phyloP scores from a whole-genome alignment of 805 yeast species.

The Henningerozyma blattae region DNA sequence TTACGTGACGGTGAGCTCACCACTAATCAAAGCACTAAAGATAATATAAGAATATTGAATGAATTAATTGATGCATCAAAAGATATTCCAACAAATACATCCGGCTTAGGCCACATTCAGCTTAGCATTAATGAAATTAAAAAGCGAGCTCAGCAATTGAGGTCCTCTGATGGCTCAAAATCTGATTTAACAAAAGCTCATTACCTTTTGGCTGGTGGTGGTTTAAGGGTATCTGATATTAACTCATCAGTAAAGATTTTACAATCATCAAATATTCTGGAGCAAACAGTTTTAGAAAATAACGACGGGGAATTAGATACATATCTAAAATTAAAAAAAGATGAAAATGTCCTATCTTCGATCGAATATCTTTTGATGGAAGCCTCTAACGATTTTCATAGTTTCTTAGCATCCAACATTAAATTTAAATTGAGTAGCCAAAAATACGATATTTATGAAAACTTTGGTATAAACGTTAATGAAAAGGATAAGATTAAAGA shows the following conservation, averaged over 20 bases:
- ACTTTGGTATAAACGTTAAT: slow-evolving; percentile 46
- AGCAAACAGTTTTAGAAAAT: slow-evolving; percentile 9
- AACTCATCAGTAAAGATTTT: slow-evolving; percentile 40
- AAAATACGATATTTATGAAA: slow-evolving; percentile 59
- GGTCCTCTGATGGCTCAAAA: slow-evolving; percentile 22
- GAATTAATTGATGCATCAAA: slow-evolving; percentile 70
- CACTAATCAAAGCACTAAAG: neutral
- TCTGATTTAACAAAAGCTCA: slow-evolving; percentile 57
- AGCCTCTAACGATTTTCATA: slow-evolving; percentile 77
- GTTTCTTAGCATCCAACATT: slow-evolving; percentile 57
- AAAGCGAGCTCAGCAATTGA: slow-evolving; percentile 47
- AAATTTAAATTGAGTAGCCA: slow-evolving; percentile 76
- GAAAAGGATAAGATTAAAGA: slow-evolving; percentile 7
- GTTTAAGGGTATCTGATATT: slow-evolving; percentile 75
- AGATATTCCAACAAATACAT: slow-evolving; percentile 52
- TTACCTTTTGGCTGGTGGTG: slow-evolving; percentile 80
- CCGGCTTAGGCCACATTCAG: slow-evolving; percentile 71
- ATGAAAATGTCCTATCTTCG: slow-evolving; percentile 69
- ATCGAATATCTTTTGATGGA: slow-evolving; percentile 67
- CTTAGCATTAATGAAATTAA: slow-evolving; percentile 71
- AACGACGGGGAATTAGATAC: slow-evolving; percentile 1
- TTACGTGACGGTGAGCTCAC: neutral
- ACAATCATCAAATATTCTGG: slow-evolving; percentile 28
- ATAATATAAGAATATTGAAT: slow-evolving; percentile 1
- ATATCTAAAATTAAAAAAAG: slow-evolving; percentile 41